Base-by-base conservation (phyloP, 1,284 basidiomycete genomes). In the Microbotryomycetes sp. region DNA sequence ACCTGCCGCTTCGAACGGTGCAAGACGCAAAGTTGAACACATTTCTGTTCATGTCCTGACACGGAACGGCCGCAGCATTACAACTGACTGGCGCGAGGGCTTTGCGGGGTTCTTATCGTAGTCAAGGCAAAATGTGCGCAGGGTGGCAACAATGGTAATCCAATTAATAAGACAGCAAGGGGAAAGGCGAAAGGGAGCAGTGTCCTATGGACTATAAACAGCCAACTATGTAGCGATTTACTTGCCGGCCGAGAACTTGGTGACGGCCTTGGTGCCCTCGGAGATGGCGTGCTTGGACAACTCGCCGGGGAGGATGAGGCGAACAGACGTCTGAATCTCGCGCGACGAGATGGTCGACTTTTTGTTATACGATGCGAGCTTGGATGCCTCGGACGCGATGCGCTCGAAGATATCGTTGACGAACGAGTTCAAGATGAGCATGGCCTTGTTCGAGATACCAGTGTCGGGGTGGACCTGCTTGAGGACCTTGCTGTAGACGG, bases 391-490 rank as follows among this genome's bases (percentile, higher is more conserved):
- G 46, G 83, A 83, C 16, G 91, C 91, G 72, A 94, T 91, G 54
- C 89, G 86, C 79, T 94, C 91, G 70, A 93, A 94, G 77, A 94
- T 89, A 74, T 73, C 72, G 57, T 69, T 66, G 54, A 71, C 69
- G 61, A 74, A 73, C 54, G 70, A 71, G 62, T 94, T 94, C 52
- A 96, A 79, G 74, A 96, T 89, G 60, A 86, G 84, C 91, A 96
- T 96, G 47, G 91, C 91, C 81, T 93, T 96, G 85, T 93, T 94
- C 64, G 88, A 87, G 77, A 94, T 93, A 84, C 92, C 92, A 68
- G 89, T 94, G 75, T 96, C 92, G 60, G 91, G 92, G 81, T 96
- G 91, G 64, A 96, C 91, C 75, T 91, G 88, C 78, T 86, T 91
- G 66, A 91, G 80, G 66, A 90, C 88, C 56, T 67, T 69, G 67